phyloP scores from a whole-genome alignment of 2,329 filamentous ascomycete genomes.

The Berkeleyomyces rouxiae region DNA sequence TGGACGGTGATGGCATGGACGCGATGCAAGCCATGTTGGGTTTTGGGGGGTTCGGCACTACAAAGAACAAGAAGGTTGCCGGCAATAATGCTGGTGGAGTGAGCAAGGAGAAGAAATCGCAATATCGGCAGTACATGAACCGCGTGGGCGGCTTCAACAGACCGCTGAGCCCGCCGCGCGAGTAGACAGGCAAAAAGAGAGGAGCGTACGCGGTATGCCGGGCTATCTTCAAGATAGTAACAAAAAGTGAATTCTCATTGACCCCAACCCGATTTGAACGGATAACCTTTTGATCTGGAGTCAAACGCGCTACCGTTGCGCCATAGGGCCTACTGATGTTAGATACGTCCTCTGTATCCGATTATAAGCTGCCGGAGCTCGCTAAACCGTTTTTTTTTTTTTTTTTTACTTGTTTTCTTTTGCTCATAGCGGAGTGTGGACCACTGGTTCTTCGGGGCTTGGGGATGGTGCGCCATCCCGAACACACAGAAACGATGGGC shows the following conservation, averaged over 20 bases:
- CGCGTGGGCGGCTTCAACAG: slow-evolving; percentile 67
- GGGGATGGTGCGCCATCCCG: no score
- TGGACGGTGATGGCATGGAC: slow-evolving; percentile 49
- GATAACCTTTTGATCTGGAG: slow-evolving; percentile 15
- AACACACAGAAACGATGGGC: no score
- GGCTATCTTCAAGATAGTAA: neutral
- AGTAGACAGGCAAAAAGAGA: neutral
- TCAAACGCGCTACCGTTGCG: slow-evolving; percentile 14
- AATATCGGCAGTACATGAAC: slow-evolving; percentile 97
- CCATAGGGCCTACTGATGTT: slow-evolving; percentile 5
- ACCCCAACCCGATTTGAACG: slow-evolving; percentile 15
- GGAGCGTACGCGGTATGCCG: no score
- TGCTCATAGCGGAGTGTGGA: no score
- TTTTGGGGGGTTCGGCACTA: slow-evolving; percentile 69
- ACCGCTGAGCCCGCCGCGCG: slow-evolving; percentile 44
- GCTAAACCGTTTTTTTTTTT: no score
- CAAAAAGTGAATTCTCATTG: neutral
- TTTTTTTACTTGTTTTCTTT: no score
- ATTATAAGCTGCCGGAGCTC: no score
- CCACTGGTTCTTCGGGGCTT: no score
- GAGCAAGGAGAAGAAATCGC: slow-evolving; percentile 80
- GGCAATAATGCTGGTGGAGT: slow-evolving; percentile 76
- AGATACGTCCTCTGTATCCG: neutral
- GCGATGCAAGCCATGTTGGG: slow-evolving; percentile 80
- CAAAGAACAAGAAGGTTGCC: slow-evolving; percentile 73